These are phyloP conservation scores for Nakazawaea peltata DNA, from an alignment of 805 yeast genomes.

Conservation along the genomic window DNA sequence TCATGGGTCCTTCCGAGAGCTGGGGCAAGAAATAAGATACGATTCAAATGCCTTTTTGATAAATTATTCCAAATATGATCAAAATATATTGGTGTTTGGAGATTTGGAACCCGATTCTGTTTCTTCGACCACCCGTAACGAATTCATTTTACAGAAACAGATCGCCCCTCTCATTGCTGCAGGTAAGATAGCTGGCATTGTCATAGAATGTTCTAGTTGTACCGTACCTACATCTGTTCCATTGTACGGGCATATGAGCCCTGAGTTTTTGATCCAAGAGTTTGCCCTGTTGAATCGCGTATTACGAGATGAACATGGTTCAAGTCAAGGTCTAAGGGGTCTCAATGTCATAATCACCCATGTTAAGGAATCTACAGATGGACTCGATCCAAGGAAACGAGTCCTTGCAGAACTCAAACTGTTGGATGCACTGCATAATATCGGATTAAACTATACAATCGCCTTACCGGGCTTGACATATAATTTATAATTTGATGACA, in stretches of 20 bases:
- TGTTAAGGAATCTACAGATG: slow-evolving; percentile 33
- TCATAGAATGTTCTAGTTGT: slow-evolving; percentile 72
- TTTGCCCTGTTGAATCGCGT: slow-evolving; percentile 24
- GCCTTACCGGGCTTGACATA: slow-evolving; percentile 50
- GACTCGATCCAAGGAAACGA: slow-evolving; percentile 48
- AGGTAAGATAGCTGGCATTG: slow-evolving; percentile 39
- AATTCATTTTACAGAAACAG: slow-evolving; percentile 45
- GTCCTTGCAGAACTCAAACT: slow-evolving; percentile 41
- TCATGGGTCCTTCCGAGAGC: slow-evolving; percentile 23
- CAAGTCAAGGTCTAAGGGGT: slow-evolving; percentile 14
- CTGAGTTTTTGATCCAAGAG: slow-evolving; percentile 53
- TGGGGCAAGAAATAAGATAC: slow-evolving; percentile 9
- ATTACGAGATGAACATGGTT: neutral
- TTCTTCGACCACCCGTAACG: slow-evolving; percentile 31
- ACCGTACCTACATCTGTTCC: slow-evolving; percentile 35
- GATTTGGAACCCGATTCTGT: slow-evolving; percentile 68
- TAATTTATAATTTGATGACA: slow-evolving; percentile 6
- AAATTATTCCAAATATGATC: slow-evolving; percentile 22
- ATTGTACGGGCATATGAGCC: slow-evolving; percentile 78
- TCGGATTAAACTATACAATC: slow-evolving; percentile 41
- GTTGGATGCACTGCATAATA: slow-evolving; percentile 24
- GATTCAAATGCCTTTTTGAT: slow-evolving; percentile 58
- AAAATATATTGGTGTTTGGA: slow-evolving; percentile 61
- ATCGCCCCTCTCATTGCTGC: slow-evolving; percentile 38
- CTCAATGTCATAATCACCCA: slow-evolving; percentile 45